A percentile compares a stretch with the other conserved stretches of the same genome.
phyloP scores from a whole-genome alignment of 805 yeast genomes.

The Saccharomycopsis lassenensis region DNA sequence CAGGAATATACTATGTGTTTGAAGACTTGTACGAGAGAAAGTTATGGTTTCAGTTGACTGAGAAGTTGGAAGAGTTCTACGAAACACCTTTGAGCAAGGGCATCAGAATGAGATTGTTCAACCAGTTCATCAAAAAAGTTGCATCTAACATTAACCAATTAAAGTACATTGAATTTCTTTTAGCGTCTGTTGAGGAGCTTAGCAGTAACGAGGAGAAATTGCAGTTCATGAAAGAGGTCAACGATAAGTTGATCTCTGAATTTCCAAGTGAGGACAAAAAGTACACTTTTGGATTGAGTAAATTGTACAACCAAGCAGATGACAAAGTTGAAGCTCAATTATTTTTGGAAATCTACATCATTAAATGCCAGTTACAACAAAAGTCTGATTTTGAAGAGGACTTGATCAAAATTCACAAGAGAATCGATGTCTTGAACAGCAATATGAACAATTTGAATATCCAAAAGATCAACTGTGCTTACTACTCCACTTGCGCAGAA shows the following conservation, averaged over 20 bases:
- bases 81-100: slow-evolving; percentile 38
- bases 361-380: slow-evolving; percentile 54
- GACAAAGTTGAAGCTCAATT: slow-evolving; percentile 16
- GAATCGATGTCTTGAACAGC: slow-evolving; percentile 46
- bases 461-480: slow-evolving; percentile 73
- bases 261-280: slow-evolving; percentile 24
- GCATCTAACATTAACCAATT: slow-evolving; percentile 66
- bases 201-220: slow-evolving; percentile 38
- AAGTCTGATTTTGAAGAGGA: slow-evolving; percentile 48
- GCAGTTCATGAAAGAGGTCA: slow-evolving; percentile 33
- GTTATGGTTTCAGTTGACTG: slow-evolving; percentile 90
- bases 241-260: slow-evolving; percentile 33
- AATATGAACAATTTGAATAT: slow-evolving; percentile 47
- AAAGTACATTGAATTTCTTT: slow-evolving; percentile 64
- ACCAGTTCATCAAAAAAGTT: slow-evolving; percentile 57
- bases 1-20: slow-evolving; percentile 26
- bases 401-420: slow-evolving; percentile 48
- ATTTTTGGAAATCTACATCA: slow-evolving; percentile 47
- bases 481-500: slow-evolving; percentile 69
- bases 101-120: slow-evolving; percentile 56
- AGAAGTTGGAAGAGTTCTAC: slow-evolving; percentile 51
- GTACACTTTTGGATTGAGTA: slow-evolving; percentile 17
- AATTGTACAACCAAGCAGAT: slow-evolving; percentile 14
- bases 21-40: slow-evolving; percentile 84
- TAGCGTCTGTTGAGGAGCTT: slow-evolving; percentile 38